These are phyloP conservation scores for Mycena indigotica DNA, from an alignment of 768 basidiomycete species.

Conservation along the genomic window DNA sequence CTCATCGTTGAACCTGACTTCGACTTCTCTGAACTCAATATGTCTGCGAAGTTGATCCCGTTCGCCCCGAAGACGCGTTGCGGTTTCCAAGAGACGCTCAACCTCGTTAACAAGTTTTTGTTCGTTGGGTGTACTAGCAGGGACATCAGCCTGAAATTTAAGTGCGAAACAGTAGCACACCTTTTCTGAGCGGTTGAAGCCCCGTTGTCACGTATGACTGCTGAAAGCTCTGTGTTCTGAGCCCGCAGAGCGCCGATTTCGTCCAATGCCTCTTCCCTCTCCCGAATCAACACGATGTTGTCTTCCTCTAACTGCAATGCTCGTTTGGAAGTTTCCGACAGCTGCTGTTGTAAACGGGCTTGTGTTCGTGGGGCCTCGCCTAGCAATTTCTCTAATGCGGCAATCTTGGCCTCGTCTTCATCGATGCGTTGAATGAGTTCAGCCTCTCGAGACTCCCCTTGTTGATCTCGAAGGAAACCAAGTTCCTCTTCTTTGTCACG, in stretches of 20 bases:
- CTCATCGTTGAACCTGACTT: slow-evolving; percentile 65
- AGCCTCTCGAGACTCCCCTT: slow-evolving; percentile 54
- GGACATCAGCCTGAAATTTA: too few species aligned
- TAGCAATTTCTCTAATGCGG: slow-evolving; percentile 53
- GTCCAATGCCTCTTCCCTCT: slow-evolving; percentile 54
- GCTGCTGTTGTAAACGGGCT: slow-evolving; percentile 43
- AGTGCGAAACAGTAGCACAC: slow-evolving; percentile 8
- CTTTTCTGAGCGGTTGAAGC: slow-evolving; percentile 18
- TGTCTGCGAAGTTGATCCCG: slow-evolving; percentile 64
- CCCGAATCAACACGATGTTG: slow-evolving; percentile 48
- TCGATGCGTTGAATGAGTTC: slow-evolving; percentile 68
- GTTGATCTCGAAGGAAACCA: slow-evolving; percentile 41
- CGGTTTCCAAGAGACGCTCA: slow-evolving; percentile 59
- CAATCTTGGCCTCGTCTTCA: slow-evolving; percentile 70
- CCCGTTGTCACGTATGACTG: slow-evolving; percentile 29
- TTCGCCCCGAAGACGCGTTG: slow-evolving; percentile 69
- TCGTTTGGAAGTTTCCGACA: slow-evolving; percentile 47
- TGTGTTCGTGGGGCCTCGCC: slow-evolving; percentile 42
- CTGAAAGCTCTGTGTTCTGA: slow-evolving; percentile 32
- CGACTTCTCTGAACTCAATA: slow-evolving; percentile 67
- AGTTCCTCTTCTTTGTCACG: slow-evolving; percentile 66
- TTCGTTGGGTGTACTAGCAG: slow-evolving; percentile 1
- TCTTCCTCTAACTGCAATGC: slow-evolving; percentile 43
- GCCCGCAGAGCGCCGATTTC: slow-evolving; percentile 42
- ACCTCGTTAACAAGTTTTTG: slow-evolving; percentile 36